Evolutionary conservation across 345 rosid species (phyloP).

Genomic region (Balakata baccata): DNA sequence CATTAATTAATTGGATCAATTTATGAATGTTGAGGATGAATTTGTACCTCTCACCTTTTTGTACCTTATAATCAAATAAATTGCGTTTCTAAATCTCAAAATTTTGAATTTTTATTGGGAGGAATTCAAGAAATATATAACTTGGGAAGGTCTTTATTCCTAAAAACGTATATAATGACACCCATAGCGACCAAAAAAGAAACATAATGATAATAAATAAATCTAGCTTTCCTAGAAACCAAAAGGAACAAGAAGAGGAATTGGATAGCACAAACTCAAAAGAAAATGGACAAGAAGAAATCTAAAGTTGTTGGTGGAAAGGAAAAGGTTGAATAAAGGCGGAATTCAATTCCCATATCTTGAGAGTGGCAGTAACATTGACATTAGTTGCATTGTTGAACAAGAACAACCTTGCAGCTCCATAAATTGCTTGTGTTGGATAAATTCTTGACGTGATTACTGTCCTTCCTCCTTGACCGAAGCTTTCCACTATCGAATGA

Average conservation of each 20-base stretch:
- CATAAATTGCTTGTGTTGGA: conserved; percentile 84
- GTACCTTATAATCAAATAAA: no score
- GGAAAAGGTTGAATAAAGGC: conserved; percentile 70
- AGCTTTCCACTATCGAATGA: conserved; percentile 91
- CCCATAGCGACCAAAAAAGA: background rate
- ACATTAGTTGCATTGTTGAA: conserved; percentile 84
- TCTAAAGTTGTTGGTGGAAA: conserved; percentile 1
- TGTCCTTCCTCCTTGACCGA: conserved; percentile 78
- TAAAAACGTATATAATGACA: no score
- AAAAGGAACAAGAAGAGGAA: background rate
- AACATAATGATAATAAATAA: background rate
- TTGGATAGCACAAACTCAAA: background rate
- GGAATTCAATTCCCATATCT: conserved; percentile 72
- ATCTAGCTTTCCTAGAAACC: background rate
- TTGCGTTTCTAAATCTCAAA: no score
- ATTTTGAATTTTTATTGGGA: no score
- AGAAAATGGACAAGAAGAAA: background rate
- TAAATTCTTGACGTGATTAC: conserved; percentile 79
- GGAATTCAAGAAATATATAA: no score
- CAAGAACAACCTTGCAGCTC: conserved; percentile 64
- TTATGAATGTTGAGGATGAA: no score
- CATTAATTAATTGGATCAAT: no score
- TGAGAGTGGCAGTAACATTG: conserved; percentile 63
- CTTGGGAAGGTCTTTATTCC: no score
- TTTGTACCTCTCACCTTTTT: no score